Evolutionary conservation across 371 early-diverging fungal genomes (phyloP).

Genomic region (Syncephalastrum racemosum): DNA sequence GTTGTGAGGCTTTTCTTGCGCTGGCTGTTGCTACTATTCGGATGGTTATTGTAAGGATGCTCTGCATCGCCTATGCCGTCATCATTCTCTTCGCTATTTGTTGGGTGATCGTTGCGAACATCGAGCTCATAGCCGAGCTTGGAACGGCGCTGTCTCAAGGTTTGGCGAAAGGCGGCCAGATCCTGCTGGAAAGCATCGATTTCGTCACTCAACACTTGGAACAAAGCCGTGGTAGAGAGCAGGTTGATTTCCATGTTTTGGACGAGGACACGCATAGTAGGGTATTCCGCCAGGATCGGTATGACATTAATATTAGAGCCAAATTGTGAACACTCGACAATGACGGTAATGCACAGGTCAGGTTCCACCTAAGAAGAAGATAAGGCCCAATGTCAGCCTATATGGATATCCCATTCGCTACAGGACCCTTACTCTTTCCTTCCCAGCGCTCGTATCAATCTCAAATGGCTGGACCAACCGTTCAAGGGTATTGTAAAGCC

Average conservation of each 20-base stretch:
- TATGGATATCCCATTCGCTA: background rate
- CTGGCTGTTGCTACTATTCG: slow-evolving; percentile 2
- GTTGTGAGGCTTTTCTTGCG: slow-evolving; percentile 1
- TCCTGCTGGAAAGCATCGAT: slow-evolving; percentile 61
- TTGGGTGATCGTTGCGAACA: slow-evolving; percentile 47
- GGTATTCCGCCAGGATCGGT: slow-evolving; percentile 57
- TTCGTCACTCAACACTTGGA: slow-evolving; percentile 53
- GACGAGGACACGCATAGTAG: slow-evolving; percentile 66
- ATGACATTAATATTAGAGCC: slow-evolving; percentile 61
- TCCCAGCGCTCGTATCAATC: slow-evolving; percentile 11
- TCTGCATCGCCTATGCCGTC: slow-evolving; percentile 14
- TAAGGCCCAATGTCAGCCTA: background rate
- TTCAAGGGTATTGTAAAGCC: slow-evolving; percentile 27
- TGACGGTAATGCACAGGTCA: slow-evolving; percentile 68
- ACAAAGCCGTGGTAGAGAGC: background rate
- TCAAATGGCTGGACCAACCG: slow-evolving; percentile 37
- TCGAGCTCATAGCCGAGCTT: slow-evolving; percentile 53
- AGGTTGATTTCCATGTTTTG: slow-evolving; percentile 59
- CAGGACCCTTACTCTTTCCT: background rate
- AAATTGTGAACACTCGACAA: slow-evolving; percentile 74
- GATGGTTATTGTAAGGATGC: background rate
- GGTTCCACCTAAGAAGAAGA: slow-evolving; percentile 47
- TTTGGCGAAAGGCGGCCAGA: slow-evolving; percentile 56
- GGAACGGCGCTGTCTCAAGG: slow-evolving; percentile 34
- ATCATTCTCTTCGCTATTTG: slow-evolving; percentile 13